Evolutionary conservation across 2,329 filamentous ascomycete species (phyloP), one percentile per base, ranked within the genome.

Genomic region (Penicillium palitans): DNA sequence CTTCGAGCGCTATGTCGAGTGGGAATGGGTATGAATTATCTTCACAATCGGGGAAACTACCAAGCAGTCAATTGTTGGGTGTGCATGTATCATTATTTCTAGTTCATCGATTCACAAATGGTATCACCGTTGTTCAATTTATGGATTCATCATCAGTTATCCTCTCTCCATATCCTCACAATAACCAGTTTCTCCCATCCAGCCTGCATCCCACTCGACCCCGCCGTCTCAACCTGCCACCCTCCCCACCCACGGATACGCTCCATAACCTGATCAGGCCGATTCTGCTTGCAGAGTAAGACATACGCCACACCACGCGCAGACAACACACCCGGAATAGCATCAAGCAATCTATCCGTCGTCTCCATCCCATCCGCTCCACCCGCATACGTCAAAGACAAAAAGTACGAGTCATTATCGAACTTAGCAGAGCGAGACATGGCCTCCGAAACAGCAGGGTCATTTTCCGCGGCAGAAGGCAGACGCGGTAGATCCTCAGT

Each of bases 111-210:
- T 46, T 17, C 27, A 37, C 40, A 47, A 53, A 37, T 50, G 37
- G 52, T 55, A 55, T 50, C 42, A 44, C 45, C 40, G n/a, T 33
- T 45, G 12, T 53, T 35, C 10, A 19, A 37, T 24, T 15, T 17
- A n/a, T 42, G 6, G 12, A 25, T 19, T 40, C 25, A 12, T 19
- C 33, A 54, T 15, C 27, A 39, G 15, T 4, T 12, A 40, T 61
- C 54, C 15, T 67, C 66, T 68, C 86, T 84, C 90, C 91, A 96
- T 72, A 96, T 90, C 72, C 93, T 85, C 66, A 98, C 80, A 68
- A 99, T 89, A 70, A 92, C 88, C 74, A 99, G 80, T 78, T 90
- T 96, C 79, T 99, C 95, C 93, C 93, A 96, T 0, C 95, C 95
- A 31, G 90, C 93, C 74, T 89, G 86, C 80, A 88, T 91, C 49